Conservation (phyloP, 108 stramenopile species). For the Cyclotella sp. region DNA sequence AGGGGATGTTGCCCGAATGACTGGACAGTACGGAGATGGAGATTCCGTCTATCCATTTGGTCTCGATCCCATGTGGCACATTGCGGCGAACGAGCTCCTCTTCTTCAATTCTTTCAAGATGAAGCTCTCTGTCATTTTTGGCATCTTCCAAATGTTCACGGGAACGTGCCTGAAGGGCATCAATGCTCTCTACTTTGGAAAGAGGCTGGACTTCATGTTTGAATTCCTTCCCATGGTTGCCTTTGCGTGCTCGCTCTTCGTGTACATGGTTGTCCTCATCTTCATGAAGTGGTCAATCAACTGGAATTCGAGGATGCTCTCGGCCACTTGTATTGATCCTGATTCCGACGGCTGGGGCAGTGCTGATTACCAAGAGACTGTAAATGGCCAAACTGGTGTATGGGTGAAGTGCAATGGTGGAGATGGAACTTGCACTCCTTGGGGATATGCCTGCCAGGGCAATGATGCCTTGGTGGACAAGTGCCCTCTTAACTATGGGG, state of each 20-base stretch:
- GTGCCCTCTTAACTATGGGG: slow-evolving; percentile 93
- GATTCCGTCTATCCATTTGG: slow-evolving; percentile 96
- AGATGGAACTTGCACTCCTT: slow-evolving; percentile 78
- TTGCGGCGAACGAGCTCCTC: slow-evolving; percentile 93
- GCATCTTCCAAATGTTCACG: slow-evolving; percentile 96
- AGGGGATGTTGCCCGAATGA: slow-evolving; percentile 68
- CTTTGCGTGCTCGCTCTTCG: slow-evolving; percentile 91
- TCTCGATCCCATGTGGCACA: slow-evolving; percentile 98
- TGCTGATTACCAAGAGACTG: slow-evolving; percentile 56
- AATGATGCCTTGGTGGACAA: slow-evolving; percentile 64
- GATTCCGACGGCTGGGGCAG: slow-evolving; percentile 74
- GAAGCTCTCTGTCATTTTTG: slow-evolving; percentile 98
- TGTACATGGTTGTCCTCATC: slow-evolving; percentile 98
- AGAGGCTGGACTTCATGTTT: slow-evolving; percentile 88
- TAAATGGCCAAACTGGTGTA: slow-evolving; percentile 52
- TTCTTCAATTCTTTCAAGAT: slow-evolving; percentile 99
- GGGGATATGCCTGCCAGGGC: slow-evolving; percentile 77
- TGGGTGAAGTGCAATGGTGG: slow-evolving; percentile 76
- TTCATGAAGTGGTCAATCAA: slow-evolving; percentile 97
- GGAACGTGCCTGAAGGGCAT: slow-evolving; percentile 93
- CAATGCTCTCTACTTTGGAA: slow-evolving; percentile 93
- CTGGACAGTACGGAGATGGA: slow-evolving; percentile 75
- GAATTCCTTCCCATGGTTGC: slow-evolving; percentile 98
- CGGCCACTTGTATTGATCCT: slow-evolving; percentile 90
- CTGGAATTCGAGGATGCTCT: slow-evolving; percentile 96